Conservation (phyloP, 73 alveolate species). For the Paramecium caudatum region DNA sequence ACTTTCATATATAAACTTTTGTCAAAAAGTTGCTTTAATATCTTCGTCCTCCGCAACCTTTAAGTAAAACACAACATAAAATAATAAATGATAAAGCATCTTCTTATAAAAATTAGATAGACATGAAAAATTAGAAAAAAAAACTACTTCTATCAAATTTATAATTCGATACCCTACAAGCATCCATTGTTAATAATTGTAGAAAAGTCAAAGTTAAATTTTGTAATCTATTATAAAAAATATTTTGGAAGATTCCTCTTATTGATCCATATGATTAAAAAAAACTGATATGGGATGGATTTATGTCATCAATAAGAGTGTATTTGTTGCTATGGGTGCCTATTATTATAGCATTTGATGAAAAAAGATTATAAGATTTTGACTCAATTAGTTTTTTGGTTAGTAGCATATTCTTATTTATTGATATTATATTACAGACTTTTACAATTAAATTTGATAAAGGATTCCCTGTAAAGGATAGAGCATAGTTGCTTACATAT, state of each 20-base stretch:
- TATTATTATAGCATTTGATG: slow-evolving; percentile 23
- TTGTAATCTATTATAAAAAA: too few species aligned
- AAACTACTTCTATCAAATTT: too few species aligned
- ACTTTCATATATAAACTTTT: too few species aligned
- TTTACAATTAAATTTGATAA: slow-evolving; percentile 43
- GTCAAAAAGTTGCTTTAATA: too few species aligned
- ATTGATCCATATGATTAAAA: neutral
- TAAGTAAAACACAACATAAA: too few species aligned
- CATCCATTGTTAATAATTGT: too few species aligned
- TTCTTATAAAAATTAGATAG: too few species aligned
- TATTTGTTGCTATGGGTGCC: slow-evolving; percentile 34
- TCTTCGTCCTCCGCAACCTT: too few species aligned
- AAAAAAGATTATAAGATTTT: neutral
- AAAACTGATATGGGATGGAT: slow-evolving; percentile 33
- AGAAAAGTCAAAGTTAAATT: too few species aligned
- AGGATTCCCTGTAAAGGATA: slow-evolving; percentile 60
- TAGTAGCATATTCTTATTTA: neutral
- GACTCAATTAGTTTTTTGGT: neutral
- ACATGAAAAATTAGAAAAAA: too few species aligned
- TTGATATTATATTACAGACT: neutral
- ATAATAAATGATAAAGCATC: too few species aligned
- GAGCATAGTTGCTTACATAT: neutral
- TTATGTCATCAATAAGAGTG: neutral
- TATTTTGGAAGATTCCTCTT: neutral
- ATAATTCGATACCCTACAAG: too few species aligned